phyloP scores from a whole-genome alignment of 2,329 filamentous ascomycete species.

The Hymenoscyphus fraxineus region DNA sequence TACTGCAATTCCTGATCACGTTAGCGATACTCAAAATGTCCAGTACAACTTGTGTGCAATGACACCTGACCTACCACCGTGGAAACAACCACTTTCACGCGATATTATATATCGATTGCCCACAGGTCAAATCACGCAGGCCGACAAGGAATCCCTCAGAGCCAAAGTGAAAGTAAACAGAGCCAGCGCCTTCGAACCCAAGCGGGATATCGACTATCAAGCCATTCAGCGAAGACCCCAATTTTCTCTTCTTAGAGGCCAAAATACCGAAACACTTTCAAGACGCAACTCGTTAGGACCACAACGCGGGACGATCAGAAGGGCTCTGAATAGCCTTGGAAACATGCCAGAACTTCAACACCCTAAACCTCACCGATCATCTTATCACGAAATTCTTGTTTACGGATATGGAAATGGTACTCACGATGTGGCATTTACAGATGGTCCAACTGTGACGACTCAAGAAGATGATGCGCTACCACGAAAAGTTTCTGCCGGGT shows the following conservation, averaged over 20 bases:
- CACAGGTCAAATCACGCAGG: slow-evolving; percentile 18
- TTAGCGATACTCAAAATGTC: slow-evolving; percentile 52
- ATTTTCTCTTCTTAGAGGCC: slow-evolving; percentile 14
- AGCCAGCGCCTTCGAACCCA: slow-evolving; percentile 36
- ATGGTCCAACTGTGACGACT: slow-evolving; percentile 2
- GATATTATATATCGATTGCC: slow-evolving; percentile 21
- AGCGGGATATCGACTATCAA: slow-evolving; percentile 55
- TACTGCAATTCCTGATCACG: slow-evolving; percentile 57
- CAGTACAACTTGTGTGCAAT: slow-evolving; percentile 47
- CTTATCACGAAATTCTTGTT: slow-evolving; percentile 50
- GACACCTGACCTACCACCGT: slow-evolving; percentile 28
- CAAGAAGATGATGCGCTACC: slow-evolving; percentile 4
- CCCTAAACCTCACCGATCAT: slow-evolving; percentile 26
- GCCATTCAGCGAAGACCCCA: slow-evolving; percentile 33
- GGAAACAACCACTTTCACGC: slow-evolving; percentile 23
- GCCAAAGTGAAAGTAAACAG: background rate
- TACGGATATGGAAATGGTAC: slow-evolving; percentile 53
- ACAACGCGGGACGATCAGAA: slow-evolving; percentile 27
- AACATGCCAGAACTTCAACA: slow-evolving; percentile 29
- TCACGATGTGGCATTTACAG: slow-evolving; percentile 32
- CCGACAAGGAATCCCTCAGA: background rate
- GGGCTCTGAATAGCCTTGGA: slow-evolving; percentile 30
- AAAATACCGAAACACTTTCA: slow-evolving; percentile 22
- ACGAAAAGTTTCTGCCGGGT: slow-evolving; percentile 18
- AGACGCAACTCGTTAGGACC: background rate